phyloP scores from a whole-genome alignment of 192 early-diverging fungal species.

The Coemansia sp. region DNA sequence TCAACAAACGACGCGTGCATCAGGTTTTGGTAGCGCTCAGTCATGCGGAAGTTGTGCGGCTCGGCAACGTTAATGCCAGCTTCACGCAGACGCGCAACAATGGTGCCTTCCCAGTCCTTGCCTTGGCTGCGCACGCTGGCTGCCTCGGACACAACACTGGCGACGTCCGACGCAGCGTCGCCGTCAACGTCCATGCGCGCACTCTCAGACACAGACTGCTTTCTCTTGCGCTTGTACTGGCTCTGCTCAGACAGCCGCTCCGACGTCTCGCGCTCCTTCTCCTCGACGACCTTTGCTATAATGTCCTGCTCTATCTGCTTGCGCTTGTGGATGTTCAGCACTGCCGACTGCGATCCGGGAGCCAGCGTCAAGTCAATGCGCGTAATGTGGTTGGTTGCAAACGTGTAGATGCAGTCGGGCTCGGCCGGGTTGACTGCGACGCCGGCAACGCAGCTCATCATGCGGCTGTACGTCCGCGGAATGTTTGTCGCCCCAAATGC shows the following conservation, averaged over 20 bases:
- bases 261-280: slow-evolving; percentile 27
- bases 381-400: slow-evolving; percentile 68
- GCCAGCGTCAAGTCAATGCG: slow-evolving; percentile 69
- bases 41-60: slow-evolving; percentile 65
- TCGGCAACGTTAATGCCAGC: slow-evolving; percentile 53
- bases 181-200: slow-evolving; percentile 39
- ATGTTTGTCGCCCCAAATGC: slow-evolving; percentile 62
- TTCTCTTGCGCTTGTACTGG: slow-evolving; percentile 52
- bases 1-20: slow-evolving; percentile 77
- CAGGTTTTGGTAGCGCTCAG: slow-evolving; percentile 80
- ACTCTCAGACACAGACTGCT: slow-evolving; percentile 32
- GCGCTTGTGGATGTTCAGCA: slow-evolving; percentile 61
- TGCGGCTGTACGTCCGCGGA: slow-evolving; percentile 62
- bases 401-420: slow-evolving; percentile 65
- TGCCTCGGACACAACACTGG: slow-evolving; percentile 13
- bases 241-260: slow-evolving; percentile 45
- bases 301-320: slow-evolving; percentile 57
- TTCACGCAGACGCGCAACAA: slow-evolving; percentile 44
- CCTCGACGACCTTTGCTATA: slow-evolving; percentile 40
- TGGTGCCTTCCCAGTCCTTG: slow-evolving; percentile 48
- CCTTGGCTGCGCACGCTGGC: slow-evolving; percentile 18
- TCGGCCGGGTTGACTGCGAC: slow-evolving; percentile 67
- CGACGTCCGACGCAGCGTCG: slow-evolving; percentile 12
- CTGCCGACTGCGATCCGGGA: slow-evolving; percentile 56
- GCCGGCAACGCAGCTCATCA: slow-evolving; percentile 73